A percentile compares a stretch with the other conserved stretches of the same genome.
These are phyloP conservation scores for Penicillium simplicissimum DNA, from an alignment of 495 filamentous ascomycete genomes.

Conservation along the genomic window DNA sequence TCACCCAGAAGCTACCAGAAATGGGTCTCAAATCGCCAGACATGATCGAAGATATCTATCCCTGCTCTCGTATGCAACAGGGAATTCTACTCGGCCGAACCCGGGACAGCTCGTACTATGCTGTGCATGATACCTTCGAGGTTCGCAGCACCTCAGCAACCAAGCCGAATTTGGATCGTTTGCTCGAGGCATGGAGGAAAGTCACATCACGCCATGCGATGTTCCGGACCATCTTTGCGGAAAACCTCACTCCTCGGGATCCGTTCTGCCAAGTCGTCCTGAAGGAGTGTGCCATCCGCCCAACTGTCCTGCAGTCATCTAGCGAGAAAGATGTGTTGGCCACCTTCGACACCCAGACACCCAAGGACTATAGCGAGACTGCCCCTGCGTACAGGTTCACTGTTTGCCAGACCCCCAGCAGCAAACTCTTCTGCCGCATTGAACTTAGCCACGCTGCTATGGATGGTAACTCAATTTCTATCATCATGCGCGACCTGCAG, in stretches of 20 bases:
- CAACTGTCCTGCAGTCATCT: constrained; percentile 38
- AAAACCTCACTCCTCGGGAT: constrained; percentile 45
- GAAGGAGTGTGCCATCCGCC: constrained; percentile 36
- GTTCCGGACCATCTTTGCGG: constrained; percentile 53
- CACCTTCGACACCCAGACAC: constrained; percentile 34
- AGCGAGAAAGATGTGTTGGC: constrained; percentile 33
- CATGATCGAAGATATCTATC: constrained; percentile 63
- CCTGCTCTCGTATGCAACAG: constrained; percentile 67
- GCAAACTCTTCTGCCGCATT: constrained; percentile 49
- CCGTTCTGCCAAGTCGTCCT: constrained; percentile 54
- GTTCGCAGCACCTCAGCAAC: constrained; percentile 38
- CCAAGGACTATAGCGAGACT: constrained; percentile 37
- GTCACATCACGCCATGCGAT: constrained; percentile 52
- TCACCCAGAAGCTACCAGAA: constrained; percentile 41
- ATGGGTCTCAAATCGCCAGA: constrained; percentile 47
- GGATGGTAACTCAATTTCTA: constrained; percentile 51
- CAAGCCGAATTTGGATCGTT: constrained; percentile 34
- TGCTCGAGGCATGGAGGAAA: constrained; percentile 50
- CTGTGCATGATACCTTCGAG: constrained; percentile 61
- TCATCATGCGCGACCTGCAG: constrained; percentile 49
- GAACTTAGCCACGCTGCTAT: constrained; percentile 59
- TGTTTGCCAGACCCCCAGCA: constrained; percentile 43
- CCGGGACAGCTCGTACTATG: constrained; percentile 58
- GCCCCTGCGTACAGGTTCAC: constrained; percentile 52
- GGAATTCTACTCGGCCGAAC: constrained; percentile 63